Base-by-base conservation (phyloP, 768 basidiomycete species). In the Pleurotus sapidus region DNA sequence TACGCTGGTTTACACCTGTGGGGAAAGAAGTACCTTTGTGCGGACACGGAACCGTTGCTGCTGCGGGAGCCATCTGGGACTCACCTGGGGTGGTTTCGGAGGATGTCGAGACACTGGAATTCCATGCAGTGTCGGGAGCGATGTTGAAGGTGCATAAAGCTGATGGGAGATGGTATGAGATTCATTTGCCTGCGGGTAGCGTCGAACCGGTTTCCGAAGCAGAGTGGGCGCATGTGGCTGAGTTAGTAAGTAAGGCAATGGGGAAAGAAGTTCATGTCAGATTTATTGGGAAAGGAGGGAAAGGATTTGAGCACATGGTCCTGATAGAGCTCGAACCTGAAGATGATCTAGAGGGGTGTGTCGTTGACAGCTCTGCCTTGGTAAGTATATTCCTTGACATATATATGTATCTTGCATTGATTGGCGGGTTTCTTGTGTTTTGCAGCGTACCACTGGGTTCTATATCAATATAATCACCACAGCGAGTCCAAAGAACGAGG, bases 11-110 rank as follows among this genome's bases (percentile, higher is more conserved):
- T 59, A 63, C 69, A 17, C 47, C 74, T 3, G 62, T 42, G 17
- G 64, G 63, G 6, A 34, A 34, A 3, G 67, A 62, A 46, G 39
- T 61, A 2, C 65, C 69, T 6, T 56, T 78, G n/a, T 79, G 78
- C 51, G 73, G 76, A n/a, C 77, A 80, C 62, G 79, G 66, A 17
- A 72, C 72, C 2, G 62, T 84, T 9, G 81, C 78, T 2, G 71
- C 78, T 20, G 72, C 77, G 1, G 69, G 74, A 53, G 72, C 70
- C 2, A 62, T 83, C 11, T 77, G 77, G 46, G 64, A 65, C 4
- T 57, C 63, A 23, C 61, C 70, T 0, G 70, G 69, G 37, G 51
- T 67, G 17, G 67, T 68, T 9, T 53, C 57, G 14, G 61, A 62
- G 5, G 61, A 64, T 7, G 68, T 72, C 4, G 65, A 72, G n/a